Evolutionary conservation across 176 grass and related monocot genomes (phyloP).

Genomic region (Oryza coarctata): DNA sequence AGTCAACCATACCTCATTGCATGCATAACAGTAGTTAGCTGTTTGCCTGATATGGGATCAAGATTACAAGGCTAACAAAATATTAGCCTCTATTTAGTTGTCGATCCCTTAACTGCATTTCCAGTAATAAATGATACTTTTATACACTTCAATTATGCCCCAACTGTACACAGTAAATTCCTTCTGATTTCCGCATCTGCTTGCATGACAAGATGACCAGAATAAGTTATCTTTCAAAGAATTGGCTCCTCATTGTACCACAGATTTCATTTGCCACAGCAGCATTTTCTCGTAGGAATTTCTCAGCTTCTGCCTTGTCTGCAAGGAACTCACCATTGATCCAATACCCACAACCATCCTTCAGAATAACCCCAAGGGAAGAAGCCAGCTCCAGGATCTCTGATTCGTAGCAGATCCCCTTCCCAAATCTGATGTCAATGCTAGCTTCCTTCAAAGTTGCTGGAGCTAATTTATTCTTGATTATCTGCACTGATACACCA

Average conservation of each 20-base stretch:
- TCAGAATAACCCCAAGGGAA: slow-evolving; percentile 55
- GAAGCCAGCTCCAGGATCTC: slow-evolving; percentile 82
- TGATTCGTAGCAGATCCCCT: slow-evolving; percentile 63
- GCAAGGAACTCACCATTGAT: slow-evolving; percentile 57
- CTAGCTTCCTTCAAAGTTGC: slow-evolving; percentile 68
- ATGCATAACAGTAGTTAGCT: background rate
- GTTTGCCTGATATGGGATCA: background rate
- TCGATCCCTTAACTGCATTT: background rate
- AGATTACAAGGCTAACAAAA: background rate
- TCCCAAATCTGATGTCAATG: slow-evolving; percentile 77
- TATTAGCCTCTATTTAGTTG: background rate
- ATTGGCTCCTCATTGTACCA: slow-evolving; percentile 47
- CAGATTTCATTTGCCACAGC: slow-evolving; percentile 51
- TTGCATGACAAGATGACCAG: background rate
- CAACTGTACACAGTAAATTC: background rate
- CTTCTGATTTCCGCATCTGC: background rate
- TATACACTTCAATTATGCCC: background rate
- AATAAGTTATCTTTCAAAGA: slow-evolving; percentile 47
- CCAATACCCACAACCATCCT: slow-evolving; percentile 72
- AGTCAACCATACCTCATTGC: slow-evolving; percentile 1
- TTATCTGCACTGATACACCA: slow-evolving; percentile 66
- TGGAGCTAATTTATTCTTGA: slow-evolving; percentile 89
- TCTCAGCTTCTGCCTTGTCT: slow-evolving; percentile 61
- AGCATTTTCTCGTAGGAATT: slow-evolving; percentile 58
- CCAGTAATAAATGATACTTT: background rate